Base-by-base conservation (phyloP, 2,329 filamentous ascomycete species). In the Chaetomium sp. region DNA sequence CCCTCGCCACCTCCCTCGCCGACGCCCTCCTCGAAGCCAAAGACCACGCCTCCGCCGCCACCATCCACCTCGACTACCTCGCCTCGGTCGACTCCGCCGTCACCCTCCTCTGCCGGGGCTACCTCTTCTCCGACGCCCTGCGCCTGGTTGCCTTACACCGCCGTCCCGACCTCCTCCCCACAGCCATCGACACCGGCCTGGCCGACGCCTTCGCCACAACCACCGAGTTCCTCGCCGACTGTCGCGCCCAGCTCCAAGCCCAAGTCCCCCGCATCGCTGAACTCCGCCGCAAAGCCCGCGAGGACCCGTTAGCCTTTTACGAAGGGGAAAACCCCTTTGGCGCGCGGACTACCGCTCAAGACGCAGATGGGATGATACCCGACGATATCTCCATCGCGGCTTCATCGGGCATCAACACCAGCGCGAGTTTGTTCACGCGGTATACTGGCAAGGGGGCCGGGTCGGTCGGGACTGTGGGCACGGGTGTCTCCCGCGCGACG, bases 361-460 rank as follows among this genome's bases (percentile, higher is more conserved):
- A 81, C 54, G 76, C 72, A 4, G 89, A 95, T 62, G 40, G 11
- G 11, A 12, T 8, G 40, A 79, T 95, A 1, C 94, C 92, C 0
- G 94, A 99, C 68, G 91, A 99, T 71, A 80, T 99, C 49, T 96
- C 90, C 1, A 78, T 99, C 2, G 94, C 94, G 0, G 88, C 91
- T 0, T 80, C 75, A 52, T 96, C 91, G 3, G 83, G 91, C 52
- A 77, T 90, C 19, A 88, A 84, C 58, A 96, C 0, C 19, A 82
- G 84, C 44, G 87, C 88, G n/a, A 91, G 87, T 34, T 81, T 99
- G 68, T 96, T 97, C 53, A 65, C 64, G 4, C 55, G 64, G 10
- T 65, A 65, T 51, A 65, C 64, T 3, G 60, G 60, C 42, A 64
- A 64, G 27, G 19, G 19, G 19, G 57, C 54, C 3, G 62, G 63